Conservation (phyloP, 352 stramenopile species). For the Globisporangium cylindrosporum region DNA sequence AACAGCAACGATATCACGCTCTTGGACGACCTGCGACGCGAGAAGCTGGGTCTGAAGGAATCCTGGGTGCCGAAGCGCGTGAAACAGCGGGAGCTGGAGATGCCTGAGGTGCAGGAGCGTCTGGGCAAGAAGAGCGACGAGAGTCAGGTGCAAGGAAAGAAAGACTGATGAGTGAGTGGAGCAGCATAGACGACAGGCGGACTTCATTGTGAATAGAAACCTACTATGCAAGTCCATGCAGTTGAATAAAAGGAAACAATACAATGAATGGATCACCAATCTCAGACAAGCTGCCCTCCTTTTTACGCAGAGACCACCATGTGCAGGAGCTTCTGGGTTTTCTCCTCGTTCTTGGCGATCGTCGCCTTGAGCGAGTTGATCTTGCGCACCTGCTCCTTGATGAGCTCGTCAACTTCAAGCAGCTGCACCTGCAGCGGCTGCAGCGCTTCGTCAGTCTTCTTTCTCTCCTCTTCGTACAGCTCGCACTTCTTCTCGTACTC, state of each 20-base stretch:
- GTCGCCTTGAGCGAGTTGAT: conserved; percentile 91
- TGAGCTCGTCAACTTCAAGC: conserved; percentile 85
- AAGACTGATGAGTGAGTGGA: neutral
- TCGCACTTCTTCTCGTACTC: conserved; percentile 80
- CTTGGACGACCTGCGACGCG: conserved; percentile 54
- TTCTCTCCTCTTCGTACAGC: conserved; percentile 80
- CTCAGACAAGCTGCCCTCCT: neutral
- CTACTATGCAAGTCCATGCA: conserved; percentile 1
- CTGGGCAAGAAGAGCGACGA: conserved; percentile 9
- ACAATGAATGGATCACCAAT: neutral
- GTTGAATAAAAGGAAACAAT: neutral
- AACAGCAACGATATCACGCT: conserved; percentile 35
- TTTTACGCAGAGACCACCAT: conserved; percentile 80
- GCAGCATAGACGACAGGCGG: neutral
- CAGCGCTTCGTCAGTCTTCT: conserved; percentile 80
- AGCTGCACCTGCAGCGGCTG: conserved; percentile 83
- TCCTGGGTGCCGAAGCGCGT: conserved; percentile 71
- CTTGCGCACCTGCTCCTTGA: conserved; percentile 90
- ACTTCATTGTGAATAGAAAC: neutral
- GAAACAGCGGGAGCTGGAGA: conserved; percentile 44
- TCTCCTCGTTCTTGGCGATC: conserved; percentile 92
- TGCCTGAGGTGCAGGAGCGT: conserved; percentile 69
- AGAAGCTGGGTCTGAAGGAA: conserved; percentile 45
- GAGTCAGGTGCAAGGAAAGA: neutral
- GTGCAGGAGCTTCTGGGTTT: conserved; percentile 86